Evolutionary conservation across 495 filamentous ascomycete species (phyloP).

Genomic region (Aspergillus homomorphus): DNA sequence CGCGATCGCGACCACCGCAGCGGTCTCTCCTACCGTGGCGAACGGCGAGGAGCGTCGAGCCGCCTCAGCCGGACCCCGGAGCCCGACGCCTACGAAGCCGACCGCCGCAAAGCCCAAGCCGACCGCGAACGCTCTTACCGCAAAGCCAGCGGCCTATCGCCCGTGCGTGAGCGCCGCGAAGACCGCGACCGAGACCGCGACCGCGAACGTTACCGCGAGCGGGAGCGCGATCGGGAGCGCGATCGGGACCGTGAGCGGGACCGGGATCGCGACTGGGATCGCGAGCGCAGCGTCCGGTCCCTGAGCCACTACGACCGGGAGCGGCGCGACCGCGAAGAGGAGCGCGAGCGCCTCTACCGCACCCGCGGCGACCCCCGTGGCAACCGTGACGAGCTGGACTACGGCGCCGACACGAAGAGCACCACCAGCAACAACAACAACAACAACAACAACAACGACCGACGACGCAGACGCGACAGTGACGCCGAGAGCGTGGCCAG

Average conservation of each 20-base stretch:
- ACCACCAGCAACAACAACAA: conserved; percentile 59
- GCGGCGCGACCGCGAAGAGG: conserved; percentile 75
- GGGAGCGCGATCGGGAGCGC: conserved; percentile 44
- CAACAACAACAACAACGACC: conserved; percentile 56
- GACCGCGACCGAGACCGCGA: conserved; percentile 57
- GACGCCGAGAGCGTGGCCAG: conserved; percentile 69
- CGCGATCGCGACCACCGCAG: conserved; percentile 54
- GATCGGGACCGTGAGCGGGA: conserved; percentile 55
- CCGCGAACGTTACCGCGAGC: conserved; percentile 34
- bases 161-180: conserved; percentile 48
- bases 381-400: conserved; percentile 77
- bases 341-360: conserved; percentile 80
- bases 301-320: conserved; percentile 64
- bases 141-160: conserved; percentile 64
- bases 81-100: conserved; percentile 81
- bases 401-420: conserved; percentile 73
- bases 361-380: conserved; percentile 74
- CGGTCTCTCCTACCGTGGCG: conserved; percentile 37
- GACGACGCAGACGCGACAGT: conserved; percentile 62
- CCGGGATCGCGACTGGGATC: conserved; percentile 41
- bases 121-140: conserved; percentile 85
- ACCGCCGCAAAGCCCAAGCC: conserved; percentile 79
- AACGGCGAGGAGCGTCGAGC: conserved; percentile 57
- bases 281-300: conserved; percentile 47
- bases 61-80: conserved; percentile 75